Evolutionary conservation across 345 rosid species (phyloP).

Genomic region (Eucalyptus pauciflora): DNA sequence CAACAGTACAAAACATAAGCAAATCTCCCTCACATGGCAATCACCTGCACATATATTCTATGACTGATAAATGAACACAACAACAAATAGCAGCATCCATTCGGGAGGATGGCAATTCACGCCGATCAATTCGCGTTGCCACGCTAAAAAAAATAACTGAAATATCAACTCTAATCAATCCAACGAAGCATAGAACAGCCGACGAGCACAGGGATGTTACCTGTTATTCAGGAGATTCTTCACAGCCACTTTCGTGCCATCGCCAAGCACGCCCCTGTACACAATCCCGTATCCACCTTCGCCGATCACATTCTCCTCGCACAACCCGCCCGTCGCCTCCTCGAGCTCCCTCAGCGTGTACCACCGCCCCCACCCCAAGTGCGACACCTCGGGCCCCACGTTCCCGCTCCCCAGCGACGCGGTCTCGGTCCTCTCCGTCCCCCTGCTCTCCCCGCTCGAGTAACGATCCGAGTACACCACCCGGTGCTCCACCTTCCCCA

Average conservation of each 20-base stretch:
- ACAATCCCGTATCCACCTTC: constrained; percentile 99
- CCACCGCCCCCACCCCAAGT: constrained; percentile 98
- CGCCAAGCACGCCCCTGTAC: constrained; percentile 59
- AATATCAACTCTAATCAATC: neutral
- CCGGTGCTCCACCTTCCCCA: constrained; percentile 83
- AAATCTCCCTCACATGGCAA: neutral
- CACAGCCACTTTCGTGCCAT: constrained; percentile 81
- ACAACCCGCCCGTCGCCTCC: constrained; percentile 72
- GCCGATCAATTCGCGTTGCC: neutral
- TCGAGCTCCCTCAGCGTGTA: constrained; percentile 88
- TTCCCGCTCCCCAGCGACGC: constrained; percentile 26
- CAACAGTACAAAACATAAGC: neutral
- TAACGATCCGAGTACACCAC: constrained; percentile 64
- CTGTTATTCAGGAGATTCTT: constrained; percentile 89
- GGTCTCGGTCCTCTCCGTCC: constrained; percentile 22
- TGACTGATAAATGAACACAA: neutral
- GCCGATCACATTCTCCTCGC: constrained; percentile 88
- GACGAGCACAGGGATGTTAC: constrained; percentile 4
- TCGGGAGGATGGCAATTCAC: neutral
- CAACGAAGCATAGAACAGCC: neutral
- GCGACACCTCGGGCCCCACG: constrained; percentile 86
- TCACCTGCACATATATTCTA: neutral
- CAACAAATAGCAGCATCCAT: neutral
- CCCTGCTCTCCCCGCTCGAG: constrained; percentile 80
- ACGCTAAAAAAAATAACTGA: neutral